phyloP scores from a whole-genome alignment of 768 basidiomycete genomes.

The Dacryopinax primogenitus region DNA sequence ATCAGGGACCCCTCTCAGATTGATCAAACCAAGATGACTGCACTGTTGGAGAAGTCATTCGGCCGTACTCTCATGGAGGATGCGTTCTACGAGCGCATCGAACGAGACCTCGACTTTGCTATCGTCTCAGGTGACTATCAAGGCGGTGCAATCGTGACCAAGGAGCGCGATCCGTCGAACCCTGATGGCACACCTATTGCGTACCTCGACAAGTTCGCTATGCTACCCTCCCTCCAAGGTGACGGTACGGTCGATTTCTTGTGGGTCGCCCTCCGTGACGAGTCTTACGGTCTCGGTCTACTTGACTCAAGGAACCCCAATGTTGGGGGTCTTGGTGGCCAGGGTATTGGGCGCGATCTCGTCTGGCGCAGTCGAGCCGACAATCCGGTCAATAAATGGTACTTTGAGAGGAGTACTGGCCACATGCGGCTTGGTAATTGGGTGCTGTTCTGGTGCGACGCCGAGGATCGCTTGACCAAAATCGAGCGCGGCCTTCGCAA shows the following conservation, averaged over 20 bases:
- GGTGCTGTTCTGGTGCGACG: slow-evolving; percentile 98
- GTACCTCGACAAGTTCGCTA: slow-evolving; percentile 98
- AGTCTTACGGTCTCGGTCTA: slow-evolving; percentile 91
- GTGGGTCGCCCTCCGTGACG: slow-evolving; percentile 97
- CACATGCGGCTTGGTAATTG: slow-evolving; percentile 68
- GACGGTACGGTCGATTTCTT: slow-evolving; percentile 98
- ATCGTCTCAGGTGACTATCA: slow-evolving; percentile 91
- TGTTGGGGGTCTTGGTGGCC: slow-evolving; percentile 71
- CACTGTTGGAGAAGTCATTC: slow-evolving; percentile 83
- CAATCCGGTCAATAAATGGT: slow-evolving; percentile 99
- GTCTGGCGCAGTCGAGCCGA: slow-evolving; percentile 89
- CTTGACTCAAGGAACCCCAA: slow-evolving; percentile 91
- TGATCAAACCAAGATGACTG: slow-evolving; percentile 59
- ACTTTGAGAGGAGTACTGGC: slow-evolving; percentile 89
- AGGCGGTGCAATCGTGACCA: slow-evolving; percentile 87
- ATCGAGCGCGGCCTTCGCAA: slow-evolving; percentile 33
- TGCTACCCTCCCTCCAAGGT: slow-evolving; percentile 86
- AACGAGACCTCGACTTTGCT: slow-evolving; percentile 70
- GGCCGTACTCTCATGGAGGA: slow-evolving; percentile 52
- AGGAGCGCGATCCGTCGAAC: slow-evolving; percentile 29
- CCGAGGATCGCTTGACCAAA: slow-evolving; percentile 57
- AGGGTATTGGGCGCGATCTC: slow-evolving; percentile 81
- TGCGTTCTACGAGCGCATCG: slow-evolving; percentile 68
- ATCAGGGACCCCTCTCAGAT: slow-evolving; percentile 51
- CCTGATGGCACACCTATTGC: slow-evolving; percentile 42